Base-by-base conservation (phyloP, 176 grass and related monocot genomes). In the Hsuehochloa calcarea region DNA sequence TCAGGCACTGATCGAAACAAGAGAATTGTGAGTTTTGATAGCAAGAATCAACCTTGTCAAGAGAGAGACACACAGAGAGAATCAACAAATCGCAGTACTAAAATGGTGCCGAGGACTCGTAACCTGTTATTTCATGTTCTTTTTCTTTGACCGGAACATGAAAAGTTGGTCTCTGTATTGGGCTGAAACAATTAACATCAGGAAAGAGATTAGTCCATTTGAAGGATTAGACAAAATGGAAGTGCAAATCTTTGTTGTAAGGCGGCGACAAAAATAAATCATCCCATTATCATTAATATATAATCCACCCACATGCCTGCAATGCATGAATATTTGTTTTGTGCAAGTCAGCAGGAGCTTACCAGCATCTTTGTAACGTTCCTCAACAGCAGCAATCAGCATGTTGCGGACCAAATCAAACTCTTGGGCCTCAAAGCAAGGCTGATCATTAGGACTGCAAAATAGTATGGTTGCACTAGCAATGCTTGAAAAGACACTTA, bases 351-450 rank as follows among this genome's bases (percentile, higher is more conserved):
- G 26, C 19, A 65, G 14, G 22, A 85, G 65, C 82, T 87, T 82
- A 98, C 96, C 93, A 75, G 96, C 96, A 78, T 98, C 96, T 88
- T 87, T 90, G 88, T 98, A 98, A 67, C 96, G 90, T 77, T 98
- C 96, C 82, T 98, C 93, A 62, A 93, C 85, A 25, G 85, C 88
- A 89, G 96, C 96, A 47, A 95, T 79, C 62, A 95, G 81, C 93
- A 98, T 98, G 60, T 93, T 93, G 14, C 88, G 90, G 14, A 98
- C 79, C 85, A 98, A 77, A 75, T 81, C 90, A 52, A 98, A 98
- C 75, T 98, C 96, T 64, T 89, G 71, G 10, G 91, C 70, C 75
- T 95, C 96, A 22, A 79, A 74, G 84, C 89, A 92, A 86, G 88
- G 79, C 12, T 91, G 91, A 74, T 86, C 76, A 13, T 88, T 82